A percentile compares a stretch with the other conserved stretches of the same genome.
These are phyloP conservation scores for Amaranthus palmeri DNA, from an alignment of 148 eudicot genomes.

Conservation along the genomic window DNA sequence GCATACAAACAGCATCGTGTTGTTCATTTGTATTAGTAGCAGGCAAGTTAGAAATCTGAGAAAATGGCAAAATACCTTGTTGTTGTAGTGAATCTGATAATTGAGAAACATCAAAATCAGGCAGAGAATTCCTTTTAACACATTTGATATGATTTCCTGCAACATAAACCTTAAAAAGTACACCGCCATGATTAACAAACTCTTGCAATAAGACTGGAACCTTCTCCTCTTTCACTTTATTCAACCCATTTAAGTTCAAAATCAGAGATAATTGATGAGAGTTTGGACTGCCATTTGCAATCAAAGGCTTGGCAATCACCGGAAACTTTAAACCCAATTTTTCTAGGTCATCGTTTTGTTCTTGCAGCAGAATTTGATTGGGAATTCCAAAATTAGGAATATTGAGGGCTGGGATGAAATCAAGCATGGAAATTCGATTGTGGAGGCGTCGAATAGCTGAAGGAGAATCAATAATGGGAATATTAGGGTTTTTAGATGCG, in stretches of 20 bases:
- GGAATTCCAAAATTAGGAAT: conserved; percentile 29
- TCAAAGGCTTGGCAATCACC: conserved; percentile 50
- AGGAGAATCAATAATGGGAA: conserved; percentile 41
- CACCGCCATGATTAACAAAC: conserved; percentile 70
- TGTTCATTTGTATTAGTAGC: neutral
- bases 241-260: conserved; percentile 38
- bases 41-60: conserved; percentile 50
- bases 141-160: conserved; percentile 53
- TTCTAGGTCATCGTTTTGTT: conserved; percentile 5
- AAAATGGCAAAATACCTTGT: conserved; percentile 34
- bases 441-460: conserved; percentile 43
- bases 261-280: conserved; percentile 56
- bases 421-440: conserved; percentile 57
- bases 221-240: conserved; percentile 13
- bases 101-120: conserved; percentile 28
- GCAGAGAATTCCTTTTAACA: conserved; percentile 52
- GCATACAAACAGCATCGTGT: conserved; percentile 33
- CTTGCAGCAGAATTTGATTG: conserved; percentile 32
- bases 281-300: conserved; percentile 36
- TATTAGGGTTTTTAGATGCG: conserved; percentile 28
- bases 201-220: conserved; percentile 58
- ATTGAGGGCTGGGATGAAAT: conserved; percentile 30
- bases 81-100: conserved; percentile 20
- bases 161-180: conserved; percentile 64
- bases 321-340: conserved; percentile 25